Percentiles rank a stretch among this genome's conserved stretches.
These are phyloP conservation scores for Boletus edulis DNA, from an alignment of 768 basidiomycete species.

Conservation along the genomic window DNA sequence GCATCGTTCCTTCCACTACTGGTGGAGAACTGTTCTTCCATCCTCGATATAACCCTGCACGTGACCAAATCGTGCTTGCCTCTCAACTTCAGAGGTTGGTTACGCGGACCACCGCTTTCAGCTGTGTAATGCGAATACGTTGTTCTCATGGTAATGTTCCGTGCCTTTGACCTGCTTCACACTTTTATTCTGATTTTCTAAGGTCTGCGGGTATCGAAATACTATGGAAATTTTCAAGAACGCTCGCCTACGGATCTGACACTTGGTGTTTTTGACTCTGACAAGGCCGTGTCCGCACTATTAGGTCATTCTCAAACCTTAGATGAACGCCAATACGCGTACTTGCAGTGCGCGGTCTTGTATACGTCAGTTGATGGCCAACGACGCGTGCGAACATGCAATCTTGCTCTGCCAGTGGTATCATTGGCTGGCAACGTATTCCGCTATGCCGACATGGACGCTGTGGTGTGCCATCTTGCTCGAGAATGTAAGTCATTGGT, in stretches of 20 bases:
- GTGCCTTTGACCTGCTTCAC: constrained; percentile 4
- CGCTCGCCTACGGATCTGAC: constrained; percentile 70
- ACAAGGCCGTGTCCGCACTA: constrained; percentile 73
- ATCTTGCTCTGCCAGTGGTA: constrained; percentile 80
- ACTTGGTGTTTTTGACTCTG: constrained; percentile 76
- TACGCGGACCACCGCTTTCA: constrained; percentile 70
- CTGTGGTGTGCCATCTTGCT: constrained; percentile 67
- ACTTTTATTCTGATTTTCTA: constrained; percentile 4
- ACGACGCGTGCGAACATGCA: constrained; percentile 80
- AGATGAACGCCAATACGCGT: constrained; percentile 69
- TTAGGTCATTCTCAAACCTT: constrained; percentile 71
- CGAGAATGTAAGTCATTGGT: constrained; percentile 63
- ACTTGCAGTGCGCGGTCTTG: constrained; percentile 82
- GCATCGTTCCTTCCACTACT: constrained; percentile 64
- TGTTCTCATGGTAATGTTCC: constrained; percentile 70
- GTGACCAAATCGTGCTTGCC: constrained; percentile 63
- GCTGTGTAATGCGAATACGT: constrained; percentile 77
- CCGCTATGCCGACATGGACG: constrained; percentile 87
- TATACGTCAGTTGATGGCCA: constrained; percentile 80
- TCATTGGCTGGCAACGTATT: constrained; percentile 90
- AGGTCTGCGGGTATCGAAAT: constrained; percentile 65
- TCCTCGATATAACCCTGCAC: constrained; percentile 75
- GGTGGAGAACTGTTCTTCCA: constrained; percentile 93
- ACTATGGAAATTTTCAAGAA: constrained; percentile 73
- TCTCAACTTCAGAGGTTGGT: constrained; percentile 76